A percentile compares a stretch with the other conserved stretches of the same genome.
These are phyloP conservation scores for Chenopodium album DNA, from an alignment of 148 eudicot species.

Conservation along the genomic window DNA sequence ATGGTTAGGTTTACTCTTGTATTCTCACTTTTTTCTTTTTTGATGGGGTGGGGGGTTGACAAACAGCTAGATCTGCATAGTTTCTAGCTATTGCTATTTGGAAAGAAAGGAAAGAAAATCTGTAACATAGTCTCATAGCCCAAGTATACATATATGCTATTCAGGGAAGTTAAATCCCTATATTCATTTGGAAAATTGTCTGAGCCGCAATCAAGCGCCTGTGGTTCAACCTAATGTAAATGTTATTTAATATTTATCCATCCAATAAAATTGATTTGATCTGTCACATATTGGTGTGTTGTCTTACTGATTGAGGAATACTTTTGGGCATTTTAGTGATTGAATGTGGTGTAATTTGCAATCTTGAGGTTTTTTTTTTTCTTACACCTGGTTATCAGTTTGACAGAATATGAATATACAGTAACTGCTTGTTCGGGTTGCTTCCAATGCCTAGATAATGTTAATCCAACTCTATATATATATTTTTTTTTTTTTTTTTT, in stretches of 20 bases:
- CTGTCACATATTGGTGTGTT: background rate
- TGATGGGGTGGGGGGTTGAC: background rate
- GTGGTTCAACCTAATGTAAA: constrained; percentile 24
- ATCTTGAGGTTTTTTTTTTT: too few species aligned
- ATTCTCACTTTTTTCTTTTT: background rate
- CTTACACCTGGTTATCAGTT: too few species aligned
- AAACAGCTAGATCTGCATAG: constrained; percentile 3
- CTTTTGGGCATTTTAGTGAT: background rate
- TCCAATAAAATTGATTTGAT: background rate
- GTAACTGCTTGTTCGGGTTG: too few species aligned
- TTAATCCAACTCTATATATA: too few species aligned
- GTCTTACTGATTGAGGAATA: background rate
- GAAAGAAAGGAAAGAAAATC: constrained; percentile 16
- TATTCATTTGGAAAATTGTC: background rate
- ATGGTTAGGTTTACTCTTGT: background rate
- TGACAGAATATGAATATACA: too few species aligned
- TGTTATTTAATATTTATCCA: constrained; percentile 3
- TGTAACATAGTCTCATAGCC: constrained; percentile 35
- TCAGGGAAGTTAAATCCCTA: constrained; percentile 20
- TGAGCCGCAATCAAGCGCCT: constrained; percentile 19
- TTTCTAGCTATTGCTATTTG: constrained; percentile 16
- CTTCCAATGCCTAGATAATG: too few species aligned
- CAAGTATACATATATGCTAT: constrained; percentile 11
- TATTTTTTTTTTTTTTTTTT: too few species aligned
- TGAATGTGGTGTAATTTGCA: background rate